These are phyloP conservation scores for Dactylonectria estremocensis DNA, from an alignment of 2,329 filamentous ascomycete species.

Conservation along the genomic window DNA sequence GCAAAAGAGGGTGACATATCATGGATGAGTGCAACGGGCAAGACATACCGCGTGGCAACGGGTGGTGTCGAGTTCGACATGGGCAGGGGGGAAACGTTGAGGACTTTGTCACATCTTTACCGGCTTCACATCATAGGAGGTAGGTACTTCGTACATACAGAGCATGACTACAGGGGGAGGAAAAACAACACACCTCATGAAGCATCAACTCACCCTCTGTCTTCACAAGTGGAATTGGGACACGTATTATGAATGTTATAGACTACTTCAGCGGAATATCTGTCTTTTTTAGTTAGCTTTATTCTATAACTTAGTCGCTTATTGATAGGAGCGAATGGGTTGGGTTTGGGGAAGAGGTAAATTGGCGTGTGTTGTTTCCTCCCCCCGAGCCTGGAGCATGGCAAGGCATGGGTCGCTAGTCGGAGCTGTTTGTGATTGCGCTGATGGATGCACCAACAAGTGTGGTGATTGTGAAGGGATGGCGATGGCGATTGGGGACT, in stretches of 20 bases:
- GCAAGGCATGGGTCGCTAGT: background rate
- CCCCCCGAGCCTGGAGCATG: background rate
- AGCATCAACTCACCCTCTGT: too few relatives aligned
- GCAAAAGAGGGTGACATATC: background rate
- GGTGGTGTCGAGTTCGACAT: constrained; percentile 2
- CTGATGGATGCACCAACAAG: background rate
- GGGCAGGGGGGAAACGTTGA: constrained; percentile 3
- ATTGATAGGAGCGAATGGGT: too few relatives aligned
- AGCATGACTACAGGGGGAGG: background rate
- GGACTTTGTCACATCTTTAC: too few relatives aligned
- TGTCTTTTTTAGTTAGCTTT: too few relatives aligned
- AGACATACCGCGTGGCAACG: constrained; percentile 13
- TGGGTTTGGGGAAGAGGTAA: background rate
- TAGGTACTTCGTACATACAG: too few relatives aligned
- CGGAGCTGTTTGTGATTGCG: background rate
- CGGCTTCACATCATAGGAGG: background rate
- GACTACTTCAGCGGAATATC: too few relatives aligned
- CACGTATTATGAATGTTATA: too few relatives aligned
- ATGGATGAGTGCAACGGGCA: background rate
- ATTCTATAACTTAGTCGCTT: too few relatives aligned
- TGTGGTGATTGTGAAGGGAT: constrained; percentile 6
- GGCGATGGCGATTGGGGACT: background rate
- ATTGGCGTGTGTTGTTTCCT: background rate
- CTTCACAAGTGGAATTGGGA: too few relatives aligned
- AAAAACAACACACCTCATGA: too few relatives aligned